These are phyloP conservation scores for Dimocarpus longan DNA, from an alignment of 345 rosid genomes.

Conservation along the genomic window DNA sequence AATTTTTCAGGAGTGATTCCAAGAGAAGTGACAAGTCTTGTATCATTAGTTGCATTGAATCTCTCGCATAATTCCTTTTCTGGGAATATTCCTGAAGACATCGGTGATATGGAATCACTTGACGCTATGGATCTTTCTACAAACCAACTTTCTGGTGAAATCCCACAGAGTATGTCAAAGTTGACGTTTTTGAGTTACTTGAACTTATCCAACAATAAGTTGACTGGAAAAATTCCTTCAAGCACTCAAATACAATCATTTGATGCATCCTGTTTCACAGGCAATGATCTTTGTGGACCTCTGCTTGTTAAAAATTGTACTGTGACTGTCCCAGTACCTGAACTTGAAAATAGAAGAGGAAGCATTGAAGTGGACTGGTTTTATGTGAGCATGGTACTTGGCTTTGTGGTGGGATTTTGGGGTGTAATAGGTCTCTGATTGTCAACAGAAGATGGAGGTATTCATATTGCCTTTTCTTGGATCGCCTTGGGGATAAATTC, in stretches of 20 bases:
- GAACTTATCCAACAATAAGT: slow-evolving; percentile 8
- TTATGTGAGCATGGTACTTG: too few species aligned
- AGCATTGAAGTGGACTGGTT: too few species aligned
- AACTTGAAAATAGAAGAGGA: too few species aligned
- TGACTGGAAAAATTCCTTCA: slow-evolving; percentile 20
- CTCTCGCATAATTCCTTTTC: slow-evolving; percentile 17
- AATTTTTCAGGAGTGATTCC: neutral
- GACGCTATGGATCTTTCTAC: slow-evolving; percentile 15
- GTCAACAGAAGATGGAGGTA: too few species aligned
- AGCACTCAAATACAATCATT: slow-evolving; percentile 14
- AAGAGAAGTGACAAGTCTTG: neutral
- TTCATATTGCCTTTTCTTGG: too few species aligned
- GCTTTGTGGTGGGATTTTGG: too few species aligned
- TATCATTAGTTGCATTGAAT: slow-evolving; percentile 9
- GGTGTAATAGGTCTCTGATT: too few species aligned
- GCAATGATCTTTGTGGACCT: neutral
- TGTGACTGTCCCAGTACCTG: too few species aligned
- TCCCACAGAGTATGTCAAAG: slow-evolving; percentile 20
- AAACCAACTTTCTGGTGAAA: slow-evolving; percentile 24
- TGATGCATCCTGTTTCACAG: neutral
- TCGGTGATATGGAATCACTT: slow-evolving; percentile 16
- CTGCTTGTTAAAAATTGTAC: neutral
- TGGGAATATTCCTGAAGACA: neutral
- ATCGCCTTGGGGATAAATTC: too few species aligned
- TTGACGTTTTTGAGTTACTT: slow-evolving; percentile 16